Evolutionary conservation across 768 basidiomycete genomes (phyloP).

Genomic region (Kwoniella shandongensis): DNA sequence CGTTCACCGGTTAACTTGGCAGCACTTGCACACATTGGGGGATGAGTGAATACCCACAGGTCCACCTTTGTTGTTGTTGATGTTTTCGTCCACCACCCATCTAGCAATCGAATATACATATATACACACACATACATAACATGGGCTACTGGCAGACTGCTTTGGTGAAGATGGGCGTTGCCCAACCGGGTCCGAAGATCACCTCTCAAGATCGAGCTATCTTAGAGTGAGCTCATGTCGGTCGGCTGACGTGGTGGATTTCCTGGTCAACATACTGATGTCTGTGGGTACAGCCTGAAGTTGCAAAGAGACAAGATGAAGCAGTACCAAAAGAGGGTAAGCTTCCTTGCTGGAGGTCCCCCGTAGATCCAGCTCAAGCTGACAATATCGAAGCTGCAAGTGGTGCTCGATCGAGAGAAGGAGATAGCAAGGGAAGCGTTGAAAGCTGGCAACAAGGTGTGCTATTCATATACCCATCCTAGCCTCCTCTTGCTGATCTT

Average conservation of each 20-base stretch:
- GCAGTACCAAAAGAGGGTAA: constrained; percentile 91
- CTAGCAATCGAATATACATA: too few species aligned
- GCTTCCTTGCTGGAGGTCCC: constrained; percentile 16
- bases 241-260: constrained; percentile 10
- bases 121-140: constrained; percentile 4
- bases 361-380: background rate
- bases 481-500: background rate
- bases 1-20: too few species aligned
- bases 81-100: too few species aligned
- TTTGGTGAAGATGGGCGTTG: constrained; percentile 49
- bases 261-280: background rate
- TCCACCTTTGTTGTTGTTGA: too few species aligned
- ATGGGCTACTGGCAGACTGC: constrained; percentile 42
- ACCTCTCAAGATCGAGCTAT: constrained; percentile 92
- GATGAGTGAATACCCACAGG: too few species aligned
- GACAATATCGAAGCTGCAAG: constrained; percentile 68
- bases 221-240: constrained; percentile 70
- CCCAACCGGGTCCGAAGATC: constrained; percentile 66
- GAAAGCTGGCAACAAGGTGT: constrained; percentile 73
- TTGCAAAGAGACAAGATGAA: constrained; percentile 91
- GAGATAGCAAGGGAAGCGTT: constrained; percentile 84
- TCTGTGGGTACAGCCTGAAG: constrained; percentile 68
- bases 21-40: too few species aligned
- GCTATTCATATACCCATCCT: background rate
- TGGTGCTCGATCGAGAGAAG: constrained; percentile 79